These are phyloP conservation scores for Candida freyschussii DNA, from an alignment of 1,139 yeast genomes.

Conservation along the genomic window DNA sequence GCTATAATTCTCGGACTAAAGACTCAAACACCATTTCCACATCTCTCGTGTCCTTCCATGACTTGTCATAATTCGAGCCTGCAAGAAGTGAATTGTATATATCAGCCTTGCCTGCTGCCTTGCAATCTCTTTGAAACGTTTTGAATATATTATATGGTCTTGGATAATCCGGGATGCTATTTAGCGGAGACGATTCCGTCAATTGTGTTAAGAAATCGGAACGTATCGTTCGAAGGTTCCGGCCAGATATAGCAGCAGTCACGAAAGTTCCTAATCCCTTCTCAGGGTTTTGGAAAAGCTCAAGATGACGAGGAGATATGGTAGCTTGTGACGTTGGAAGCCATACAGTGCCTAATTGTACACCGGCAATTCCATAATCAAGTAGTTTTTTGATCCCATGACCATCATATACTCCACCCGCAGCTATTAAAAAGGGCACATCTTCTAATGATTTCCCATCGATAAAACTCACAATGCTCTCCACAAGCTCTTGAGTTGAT, in stretches of 20 bases:
- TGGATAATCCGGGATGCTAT: conserved; percentile 22
- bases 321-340: conserved; percentile 28
- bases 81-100: conserved; percentile 13
- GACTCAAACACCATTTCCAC: conserved; percentile 10
- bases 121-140: conserved; percentile 9
- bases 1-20: conserved; percentile 2
- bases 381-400: conserved; percentile 28
- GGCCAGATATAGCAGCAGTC: conserved; percentile 22
- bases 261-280: conserved; percentile 14
- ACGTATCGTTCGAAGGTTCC: conserved; percentile 21
- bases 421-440: conserved; percentile 35
- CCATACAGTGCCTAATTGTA: conserved; percentile 44
- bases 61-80: conserved; percentile 12
- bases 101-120: conserved; percentile 4
- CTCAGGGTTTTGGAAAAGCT: conserved; percentile 8
- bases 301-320: conserved; percentile 15
- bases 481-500: conserved; percentile 34
- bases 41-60: conserved; percentile 12
- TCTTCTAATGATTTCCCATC: conserved; percentile 5
- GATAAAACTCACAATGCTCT: conserved; percentile 23
- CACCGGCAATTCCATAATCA: conserved; percentile 39
- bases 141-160: conserved; percentile 23
- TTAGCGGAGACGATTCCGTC: conserved; percentile 1
- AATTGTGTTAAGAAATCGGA: conserved; percentile 15
- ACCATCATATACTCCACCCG: conserved; percentile 43